These are phyloP conservation scores for Syzygium jambos DNA, from an alignment of 345 rosid species.

Conservation along the genomic window DNA sequence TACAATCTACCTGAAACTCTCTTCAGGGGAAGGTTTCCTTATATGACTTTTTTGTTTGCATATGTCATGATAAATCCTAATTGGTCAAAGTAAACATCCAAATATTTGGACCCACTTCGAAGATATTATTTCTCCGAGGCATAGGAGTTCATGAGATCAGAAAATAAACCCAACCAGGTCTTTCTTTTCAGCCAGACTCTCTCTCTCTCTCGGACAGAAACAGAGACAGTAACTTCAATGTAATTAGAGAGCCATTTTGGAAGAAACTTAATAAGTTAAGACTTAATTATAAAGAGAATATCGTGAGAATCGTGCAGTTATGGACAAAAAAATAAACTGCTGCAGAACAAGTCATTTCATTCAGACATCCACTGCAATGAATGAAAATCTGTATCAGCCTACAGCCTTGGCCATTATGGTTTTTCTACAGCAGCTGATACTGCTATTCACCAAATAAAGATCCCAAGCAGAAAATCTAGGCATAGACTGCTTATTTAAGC, in stretches of 20 bases:
- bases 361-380: not conserved
- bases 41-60: not conserved
- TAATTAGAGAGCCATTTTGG: not conserved
- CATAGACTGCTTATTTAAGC: not conserved
- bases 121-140: not conserved
- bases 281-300: not conserved
- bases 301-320: not conserved
- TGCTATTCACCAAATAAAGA: not conserved
- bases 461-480: not conserved
- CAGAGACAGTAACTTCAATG: not conserved
- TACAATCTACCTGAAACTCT: not conserved
- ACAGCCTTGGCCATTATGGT: not conserved
- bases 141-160: not conserved
- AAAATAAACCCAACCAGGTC: not conserved
- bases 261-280: not conserved
- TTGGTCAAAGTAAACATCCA: not conserved
- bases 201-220: not conserved
- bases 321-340: not conserved
- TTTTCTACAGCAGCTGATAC: not conserved
- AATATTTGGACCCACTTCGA: not conserved
- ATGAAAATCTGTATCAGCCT: not conserved
- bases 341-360: not conserved
- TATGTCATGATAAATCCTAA: not conserved
- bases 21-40: not conserved
- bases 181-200: not conserved